Conservation (phyloP, 306 rosid genomes). For the Senna tora region DNA sequence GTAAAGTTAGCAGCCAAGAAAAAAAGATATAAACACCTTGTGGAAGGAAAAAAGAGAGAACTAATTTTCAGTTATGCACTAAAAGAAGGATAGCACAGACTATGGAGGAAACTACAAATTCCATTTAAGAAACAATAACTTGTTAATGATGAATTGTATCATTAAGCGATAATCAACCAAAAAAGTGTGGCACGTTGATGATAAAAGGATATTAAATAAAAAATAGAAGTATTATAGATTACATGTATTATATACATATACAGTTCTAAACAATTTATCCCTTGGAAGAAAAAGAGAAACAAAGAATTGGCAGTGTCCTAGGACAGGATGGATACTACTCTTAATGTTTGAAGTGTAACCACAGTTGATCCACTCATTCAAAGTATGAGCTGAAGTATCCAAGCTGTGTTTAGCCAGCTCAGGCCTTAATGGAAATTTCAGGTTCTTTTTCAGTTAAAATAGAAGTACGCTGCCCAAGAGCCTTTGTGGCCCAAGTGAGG, state of each 20-base stretch:
- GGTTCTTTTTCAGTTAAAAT: not conserved
- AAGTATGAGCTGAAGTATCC: not conserved
- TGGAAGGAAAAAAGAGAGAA: conserved; percentile 16
- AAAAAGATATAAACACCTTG: conserved; percentile 30
- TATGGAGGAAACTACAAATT: conserved; percentile 4
- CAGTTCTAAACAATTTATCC: not conserved
- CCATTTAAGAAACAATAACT: conserved; percentile 13
- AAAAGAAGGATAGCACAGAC: not conserved
- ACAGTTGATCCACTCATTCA: not conserved
- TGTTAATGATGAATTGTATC: conserved; percentile 17
- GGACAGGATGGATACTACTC: not conserved
- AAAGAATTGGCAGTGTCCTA: not conserved
- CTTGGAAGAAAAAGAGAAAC: not conserved
- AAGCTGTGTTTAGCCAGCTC: not conserved
- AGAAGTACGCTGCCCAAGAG: not conserved
- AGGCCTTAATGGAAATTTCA: not conserved
- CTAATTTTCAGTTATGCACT: conserved; percentile 16
- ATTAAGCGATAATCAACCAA: conserved; percentile 11
- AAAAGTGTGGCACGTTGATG: not conserved
- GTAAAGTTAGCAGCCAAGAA: conserved; percentile 44
- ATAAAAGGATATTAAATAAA: not conserved
- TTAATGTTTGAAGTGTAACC: not conserved
- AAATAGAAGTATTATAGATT: not conserved
- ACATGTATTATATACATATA: not conserved
- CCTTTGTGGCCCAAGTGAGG: too few relatives aligned